Base-by-base conservation (phyloP, 2,329 filamentous ascomycete species). In the Mariannaea sp. region DNA sequence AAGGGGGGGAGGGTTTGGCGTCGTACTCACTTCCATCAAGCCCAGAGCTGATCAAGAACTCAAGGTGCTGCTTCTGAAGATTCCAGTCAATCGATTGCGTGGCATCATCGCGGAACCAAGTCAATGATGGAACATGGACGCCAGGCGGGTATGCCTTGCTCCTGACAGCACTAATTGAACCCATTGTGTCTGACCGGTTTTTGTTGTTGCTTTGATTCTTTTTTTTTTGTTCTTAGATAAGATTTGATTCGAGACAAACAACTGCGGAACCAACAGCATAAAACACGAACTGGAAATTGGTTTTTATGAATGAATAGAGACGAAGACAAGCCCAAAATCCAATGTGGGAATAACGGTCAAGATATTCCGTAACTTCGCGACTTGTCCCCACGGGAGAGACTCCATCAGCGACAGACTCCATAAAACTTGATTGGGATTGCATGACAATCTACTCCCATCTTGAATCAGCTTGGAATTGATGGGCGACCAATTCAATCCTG, bases 111-210 rank as follows among this genome's bases (percentile, higher is more conserved):
- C 72, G 69, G 65, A 84, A 84, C 73, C 76, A 84, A 3, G 81
- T 84, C 60, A 84, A 65, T 16, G 74, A 77, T 1, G 80, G 81
- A n/a, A 80, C 80, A 56, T 84, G 81, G 41, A 84, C 79, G 4
- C 80, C 80, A 1, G 75, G 73, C 24, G 79, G 77, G 57, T 73
- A 77, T 5, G 73, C 33, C 60, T 68, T 69, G 30, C 50, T 54
- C 56, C 64, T 55, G 49, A 61, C 46, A 14, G 64, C 49, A 27
- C 63, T 55, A 39, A 68, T 64, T 56, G 68, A 67, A 33, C 68
- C 63, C 65, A 69, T 67, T 17, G 20, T 66, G 49, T 29, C 14
- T 35, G 26, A n/a, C n/a, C n/a, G n/a, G n/a, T n/a, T n/a, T n/a
- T n/a, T n/a, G n/a, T n/a, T n/a, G n/a, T n/a, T n/a, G n/a, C n/a